Percentiles rank a stretch among this genome's conserved stretches.
These are phyloP conservation scores for Pilaira anomala DNA, from an alignment of 192 early-diverging fungal species.

Conservation along the genomic window DNA sequence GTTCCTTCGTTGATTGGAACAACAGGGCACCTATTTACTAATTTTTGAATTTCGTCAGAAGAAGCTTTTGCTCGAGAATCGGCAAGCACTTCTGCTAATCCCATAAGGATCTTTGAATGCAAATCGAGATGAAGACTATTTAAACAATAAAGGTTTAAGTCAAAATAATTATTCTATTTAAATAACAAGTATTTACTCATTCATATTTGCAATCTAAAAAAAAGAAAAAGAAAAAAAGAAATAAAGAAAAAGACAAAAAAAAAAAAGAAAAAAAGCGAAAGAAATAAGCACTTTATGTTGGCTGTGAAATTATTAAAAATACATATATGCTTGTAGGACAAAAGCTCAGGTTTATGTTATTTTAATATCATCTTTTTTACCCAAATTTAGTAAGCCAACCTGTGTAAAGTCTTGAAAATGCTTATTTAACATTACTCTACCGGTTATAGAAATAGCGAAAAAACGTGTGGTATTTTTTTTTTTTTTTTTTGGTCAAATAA, in stretches of 20 bases:
- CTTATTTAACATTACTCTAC: neutral
- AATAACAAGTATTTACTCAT: neutral
- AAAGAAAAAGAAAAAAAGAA: constrained; percentile 3
- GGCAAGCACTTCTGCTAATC: constrained; percentile 49
- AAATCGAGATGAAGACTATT: constrained; percentile 54
- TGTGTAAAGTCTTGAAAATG: neutral
- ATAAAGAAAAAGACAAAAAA: neutral
- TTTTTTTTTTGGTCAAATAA: no score
- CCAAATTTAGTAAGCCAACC: constrained; percentile 12
- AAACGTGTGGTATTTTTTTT: neutral
- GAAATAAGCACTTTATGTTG: neutral
- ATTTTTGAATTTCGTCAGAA: constrained; percentile 40
- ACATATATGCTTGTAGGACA: neutral
- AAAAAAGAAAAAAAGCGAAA: constrained; percentile 2
- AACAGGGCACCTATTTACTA: constrained; percentile 41
- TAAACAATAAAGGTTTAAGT: neutral
- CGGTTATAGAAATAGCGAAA: neutral
- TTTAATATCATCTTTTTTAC: constrained; percentile 15
- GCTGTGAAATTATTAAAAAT: neutral
- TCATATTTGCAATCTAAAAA: constrained; percentile 4
- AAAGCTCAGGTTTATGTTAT: neutral
- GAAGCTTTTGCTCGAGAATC: constrained; percentile 42
- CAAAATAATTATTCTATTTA: neutral
- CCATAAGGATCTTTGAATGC: constrained; percentile 50
- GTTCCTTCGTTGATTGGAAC: constrained; percentile 19